Evolutionary conservation across 2,329 filamentous ascomycete species (phyloP).

Genomic region (Penicillium sp.): DNA sequence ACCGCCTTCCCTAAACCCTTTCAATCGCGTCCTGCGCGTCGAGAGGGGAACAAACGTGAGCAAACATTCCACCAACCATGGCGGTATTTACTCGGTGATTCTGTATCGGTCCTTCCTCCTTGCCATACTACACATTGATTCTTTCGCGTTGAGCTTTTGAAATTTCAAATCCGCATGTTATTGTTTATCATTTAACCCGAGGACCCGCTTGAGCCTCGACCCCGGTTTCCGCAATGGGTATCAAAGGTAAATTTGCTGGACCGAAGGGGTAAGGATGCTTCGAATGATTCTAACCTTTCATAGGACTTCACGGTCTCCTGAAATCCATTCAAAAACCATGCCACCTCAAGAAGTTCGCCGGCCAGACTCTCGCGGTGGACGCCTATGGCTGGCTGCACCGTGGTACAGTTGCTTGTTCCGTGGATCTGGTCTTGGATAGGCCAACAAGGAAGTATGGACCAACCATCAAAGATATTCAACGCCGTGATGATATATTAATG

Average conservation of each 20-base stretch:
- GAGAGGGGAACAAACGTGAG: constrained; percentile 25
- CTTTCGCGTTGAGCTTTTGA: constrained; percentile 4
- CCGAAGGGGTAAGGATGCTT: not conserved
- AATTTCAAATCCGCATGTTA: constrained; percentile 17
- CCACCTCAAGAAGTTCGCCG: constrained; percentile 81
- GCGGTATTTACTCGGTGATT: constrained; percentile 19
- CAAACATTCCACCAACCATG: constrained; percentile 34
- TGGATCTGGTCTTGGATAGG: constrained; percentile 84
- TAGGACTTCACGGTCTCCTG: constrained; percentile 83
- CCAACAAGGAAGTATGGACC: constrained; percentile 75
- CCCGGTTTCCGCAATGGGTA: constrained; percentile 42
- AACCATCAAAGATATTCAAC: not conserved
- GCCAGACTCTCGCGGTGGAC: constrained; percentile 90
- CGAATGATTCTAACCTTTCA: constrained; percentile 4
- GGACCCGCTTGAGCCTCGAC: constrained; percentile 29
- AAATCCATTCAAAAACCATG: constrained; percentile 94
- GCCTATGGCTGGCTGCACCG: constrained; percentile 98
- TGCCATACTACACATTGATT: constrained; percentile 3
- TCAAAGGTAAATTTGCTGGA: constrained; percentile 38
- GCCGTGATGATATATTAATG: not conserved
- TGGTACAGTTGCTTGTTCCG: constrained; percentile 83
- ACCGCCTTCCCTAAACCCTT: constrained; percentile 22
- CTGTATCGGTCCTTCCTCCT: constrained; percentile 4
- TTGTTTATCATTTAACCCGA: constrained; percentile 27
- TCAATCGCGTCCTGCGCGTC: constrained; percentile 36